phyloP scores from a whole-genome alignment of 306 rosid genomes.

The Biancaea sappan region DNA sequence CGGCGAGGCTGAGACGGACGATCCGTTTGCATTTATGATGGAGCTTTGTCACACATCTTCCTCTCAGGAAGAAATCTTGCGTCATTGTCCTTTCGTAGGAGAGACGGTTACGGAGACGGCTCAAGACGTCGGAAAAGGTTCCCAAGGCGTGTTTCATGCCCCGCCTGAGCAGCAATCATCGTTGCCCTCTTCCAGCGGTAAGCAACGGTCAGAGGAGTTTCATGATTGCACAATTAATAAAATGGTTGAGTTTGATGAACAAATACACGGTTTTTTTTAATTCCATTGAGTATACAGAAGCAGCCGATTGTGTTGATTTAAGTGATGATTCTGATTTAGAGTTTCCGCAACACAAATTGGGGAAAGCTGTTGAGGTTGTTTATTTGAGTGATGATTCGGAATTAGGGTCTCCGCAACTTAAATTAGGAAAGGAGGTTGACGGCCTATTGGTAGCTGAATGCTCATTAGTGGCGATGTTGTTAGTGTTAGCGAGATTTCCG shows the following conservation, averaged over 20 bases:
- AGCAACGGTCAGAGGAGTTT: too few species aligned
- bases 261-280: neutral
- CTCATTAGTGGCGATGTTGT: neutral
- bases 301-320: constrained; percentile 10
- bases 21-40: constrained; percentile 3
- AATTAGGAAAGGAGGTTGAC: neutral
- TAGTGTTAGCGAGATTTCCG: neutral
- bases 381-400: constrained; percentile 44
- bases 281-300: too few species aligned
- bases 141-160: constrained; percentile 53
- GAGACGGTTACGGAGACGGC: constrained; percentile 31
- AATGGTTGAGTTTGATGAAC: neutral
- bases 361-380: neutral
- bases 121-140: neutral
- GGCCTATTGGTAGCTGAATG: neutral
- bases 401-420: constrained; percentile 41
- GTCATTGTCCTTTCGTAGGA: constrained; percentile 4
- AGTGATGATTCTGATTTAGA: too few species aligned
- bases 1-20: neutral
- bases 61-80: constrained; percentile 37
- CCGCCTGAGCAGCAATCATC: constrained; percentile 53
- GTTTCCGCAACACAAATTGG: too few species aligned
- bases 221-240: neutral
- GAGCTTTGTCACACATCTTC: constrained; percentile 27
- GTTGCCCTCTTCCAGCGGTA: constrained; percentile 27